Evolutionary conservation across 1,139 yeast species (phyloP), one percentile per base, ranked within the genome.

Genomic region (Yamadazyma conglobata): DNA sequence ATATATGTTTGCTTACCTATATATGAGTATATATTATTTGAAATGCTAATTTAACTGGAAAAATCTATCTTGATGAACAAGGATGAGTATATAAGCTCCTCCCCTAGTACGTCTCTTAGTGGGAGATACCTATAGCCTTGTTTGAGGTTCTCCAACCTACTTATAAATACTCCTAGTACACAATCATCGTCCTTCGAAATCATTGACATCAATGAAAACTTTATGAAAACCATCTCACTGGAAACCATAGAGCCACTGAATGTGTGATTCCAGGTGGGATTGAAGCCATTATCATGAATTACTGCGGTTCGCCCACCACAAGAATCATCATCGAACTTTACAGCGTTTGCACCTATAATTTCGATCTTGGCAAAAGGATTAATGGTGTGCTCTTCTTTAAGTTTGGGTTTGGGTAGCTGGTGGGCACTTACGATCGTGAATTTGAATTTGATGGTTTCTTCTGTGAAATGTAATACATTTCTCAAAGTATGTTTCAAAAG

Each of bases 91-190:
- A 85, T 74, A 43, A 79, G 76, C 46, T 81, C 86, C 50, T 88
- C 95, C 2, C 97, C 97, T 37, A 77, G 76, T 18, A 67, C 49
- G 50, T 86, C 95, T 48, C 73, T 76, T 14, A 91, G 56, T 1
- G 89, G 86, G 12, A 88, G 56, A 48, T 86, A 91, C 33, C 96
- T 67, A 55, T 80, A 91, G 0, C 97, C 98, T 37, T 69, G 66
- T 30, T 76, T 78, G 40, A 89, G 51, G 40, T 75, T 69, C 18
- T 67, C 62, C 25, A 85, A 51, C 40, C 77, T 75, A 16, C 73
- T 52, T 35, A 85, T 69, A 35, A 68, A 59, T 2, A 70, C 57
- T 1, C 95, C 96, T 40, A 88, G 63, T 5, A 69, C 52, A 9
- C 39, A 40, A 8, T 44, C 39, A 20, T 57, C 66, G 14, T 53